Evolutionary conservation across 2,329 filamentous ascomycete species (phyloP).

Genomic region (Aspergillus fijiensis): DNA sequence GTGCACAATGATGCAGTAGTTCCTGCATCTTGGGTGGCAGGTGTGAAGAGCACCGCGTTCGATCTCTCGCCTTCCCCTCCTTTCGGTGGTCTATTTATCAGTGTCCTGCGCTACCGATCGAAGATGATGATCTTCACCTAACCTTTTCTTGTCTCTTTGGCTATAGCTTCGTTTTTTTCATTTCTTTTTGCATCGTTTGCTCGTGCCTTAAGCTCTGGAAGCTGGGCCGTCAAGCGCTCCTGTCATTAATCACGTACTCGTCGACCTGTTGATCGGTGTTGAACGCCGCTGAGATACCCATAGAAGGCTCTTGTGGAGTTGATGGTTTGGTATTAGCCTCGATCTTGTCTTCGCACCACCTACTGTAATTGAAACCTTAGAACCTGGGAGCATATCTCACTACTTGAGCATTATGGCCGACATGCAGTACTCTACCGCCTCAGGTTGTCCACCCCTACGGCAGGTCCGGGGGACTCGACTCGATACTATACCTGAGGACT

Average conservation of each 20-base stretch:
- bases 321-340: slow-evolving; percentile 7
- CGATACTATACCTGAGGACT: slow-evolving; percentile 66
- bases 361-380: slow-evolving; percentile 29
- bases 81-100: slow-evolving; percentile 31
- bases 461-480: slow-evolving; percentile 58
- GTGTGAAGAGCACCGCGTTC: slow-evolving; percentile 16
- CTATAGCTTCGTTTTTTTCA: slow-evolving; percentile 29
- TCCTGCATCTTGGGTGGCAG: slow-evolving; percentile 24
- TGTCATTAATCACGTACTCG: slow-evolving; percentile 21
- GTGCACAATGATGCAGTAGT: slow-evolving; percentile 37
- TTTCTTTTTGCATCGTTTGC: slow-evolving; percentile 22
- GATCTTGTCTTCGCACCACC: slow-evolving; percentile 13
- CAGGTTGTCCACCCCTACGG: slow-evolving; percentile 55
- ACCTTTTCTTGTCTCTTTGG: slow-evolving; percentile 13
- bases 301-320: slow-evolving; percentile 17
- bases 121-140: slow-evolving; percentile 22
- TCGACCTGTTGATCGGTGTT: slow-evolving; percentile 36
- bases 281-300: slow-evolving; percentile 30
- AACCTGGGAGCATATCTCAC: slow-evolving; percentile 1
- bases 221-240: slow-evolving; percentile 29
- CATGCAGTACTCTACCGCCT: slow-evolving; percentile 49
- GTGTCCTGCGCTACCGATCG: slow-evolving; percentile 24
- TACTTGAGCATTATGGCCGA: slow-evolving; percentile 43
- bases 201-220: slow-evolving; percentile 36
- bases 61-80: slow-evolving; percentile 16